A percentile compares a stretch with the other conserved stretches of the same genome.
phyloP scores from a whole-genome alignment of 2,329 filamentous ascomycete species.

The Endoconidiophora polonica region DNA sequence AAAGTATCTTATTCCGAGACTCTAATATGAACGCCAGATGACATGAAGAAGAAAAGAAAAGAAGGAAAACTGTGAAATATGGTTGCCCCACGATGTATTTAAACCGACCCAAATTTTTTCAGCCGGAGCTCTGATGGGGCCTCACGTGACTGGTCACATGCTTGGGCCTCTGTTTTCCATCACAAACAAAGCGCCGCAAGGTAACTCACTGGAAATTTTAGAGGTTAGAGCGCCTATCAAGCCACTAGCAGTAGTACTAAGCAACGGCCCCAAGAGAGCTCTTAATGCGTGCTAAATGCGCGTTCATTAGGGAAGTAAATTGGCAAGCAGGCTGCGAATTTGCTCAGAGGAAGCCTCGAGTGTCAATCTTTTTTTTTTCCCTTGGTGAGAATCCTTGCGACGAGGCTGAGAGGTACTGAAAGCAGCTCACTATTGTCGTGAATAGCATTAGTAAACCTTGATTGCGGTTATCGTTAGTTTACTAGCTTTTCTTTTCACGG shows the following conservation, averaged over 20 bases:
- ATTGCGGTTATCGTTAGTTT: not conserved
- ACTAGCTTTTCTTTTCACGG: not conserved
- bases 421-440: not conserved
- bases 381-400: constrained; percentile 1
- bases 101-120: constrained; percentile 5
- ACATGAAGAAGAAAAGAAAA: constrained; percentile 50
- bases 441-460: not conserved
- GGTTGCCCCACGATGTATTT: constrained; percentile 4
- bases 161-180: not conserved
- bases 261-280: too few species aligned
- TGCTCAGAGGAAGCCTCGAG: too few species aligned
- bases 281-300: not conserved
- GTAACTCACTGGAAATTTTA: too few species aligned
- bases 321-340: constrained; percentile 2
- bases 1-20: constrained; percentile 81
- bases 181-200: too few species aligned
- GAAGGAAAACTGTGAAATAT: constrained; percentile 16
- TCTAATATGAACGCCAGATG: constrained; percentile 89
- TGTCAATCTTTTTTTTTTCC: not conserved
- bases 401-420: constrained; percentile 10
- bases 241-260: not conserved
- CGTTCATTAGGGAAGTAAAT: not conserved
- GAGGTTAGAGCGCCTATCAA: too few species aligned
- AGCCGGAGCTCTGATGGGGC: not conserved
- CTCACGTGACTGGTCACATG: constrained; percentile 1